These are phyloP conservation scores for Xanthoparmelia taractica DNA, from an alignment of 495 filamentous ascomycete genomes.

Conservation along the genomic window DNA sequence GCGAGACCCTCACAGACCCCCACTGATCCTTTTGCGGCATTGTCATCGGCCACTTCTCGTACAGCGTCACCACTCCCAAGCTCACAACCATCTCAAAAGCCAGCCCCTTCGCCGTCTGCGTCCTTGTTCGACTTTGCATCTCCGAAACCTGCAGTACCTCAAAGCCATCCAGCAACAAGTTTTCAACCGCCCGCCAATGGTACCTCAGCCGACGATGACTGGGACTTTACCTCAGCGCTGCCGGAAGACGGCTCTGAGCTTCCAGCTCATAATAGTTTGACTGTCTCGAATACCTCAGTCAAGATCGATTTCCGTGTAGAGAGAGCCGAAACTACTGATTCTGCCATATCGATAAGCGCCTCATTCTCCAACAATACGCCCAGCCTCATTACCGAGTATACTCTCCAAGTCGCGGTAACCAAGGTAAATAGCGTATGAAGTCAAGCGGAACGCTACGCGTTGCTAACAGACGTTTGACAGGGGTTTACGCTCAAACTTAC, in stretches of 20 bases:
- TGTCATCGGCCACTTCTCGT: slow-evolving; percentile 50
- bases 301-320: slow-evolving; percentile 45
- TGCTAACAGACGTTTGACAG: slow-evolving; percentile 35
- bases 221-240: slow-evolving; percentile 84
- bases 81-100: slow-evolving; percentile 21
- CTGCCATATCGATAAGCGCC: slow-evolving; percentile 48
- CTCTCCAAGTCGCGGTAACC: slow-evolving; percentile 87
- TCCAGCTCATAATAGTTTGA: slow-evolving; percentile 51
- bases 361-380: slow-evolving; percentile 71
- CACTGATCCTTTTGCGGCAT: slow-evolving; percentile 63
- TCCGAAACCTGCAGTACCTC: slow-evolving; percentile 24
- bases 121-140: slow-evolving; percentile 40
- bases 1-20: slow-evolving; percentile 35
- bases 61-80: slow-evolving; percentile 34
- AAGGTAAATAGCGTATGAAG: slow-evolving; percentile 52
- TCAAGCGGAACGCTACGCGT: slow-evolving; percentile 15
- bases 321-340: slow-evolving; percentile 37
- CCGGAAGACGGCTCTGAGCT: slow-evolving; percentile 52
- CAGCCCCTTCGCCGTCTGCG: slow-evolving; percentile 30
- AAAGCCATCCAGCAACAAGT: slow-evolving; percentile 6
- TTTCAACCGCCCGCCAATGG: slow-evolving; percentile 27
- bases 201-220: slow-evolving; percentile 63
- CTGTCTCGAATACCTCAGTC: slow-evolving; percentile 50
- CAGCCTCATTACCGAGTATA: slow-evolving; percentile 65
- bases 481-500: slow-evolving; percentile 71